Evolutionary conservation across 768 basidiomycete species (phyloP), one percentile per base, ranked within the genome.

Genomic region (Trametes meyenii): DNA sequence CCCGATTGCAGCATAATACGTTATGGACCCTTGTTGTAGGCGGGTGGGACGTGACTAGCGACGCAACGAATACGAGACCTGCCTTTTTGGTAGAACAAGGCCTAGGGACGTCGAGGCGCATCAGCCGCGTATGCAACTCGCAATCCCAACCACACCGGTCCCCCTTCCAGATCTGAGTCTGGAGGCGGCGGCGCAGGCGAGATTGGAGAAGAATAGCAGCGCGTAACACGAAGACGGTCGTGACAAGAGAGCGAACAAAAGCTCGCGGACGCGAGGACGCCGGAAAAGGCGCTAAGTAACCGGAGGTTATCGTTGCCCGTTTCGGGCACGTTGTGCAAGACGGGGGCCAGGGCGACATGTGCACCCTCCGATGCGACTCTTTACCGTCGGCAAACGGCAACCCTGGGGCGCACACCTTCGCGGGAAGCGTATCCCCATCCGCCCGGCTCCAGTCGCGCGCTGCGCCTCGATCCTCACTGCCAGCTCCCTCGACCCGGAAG

Each of bases 11-110:
- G 40, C 40, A 40, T 45, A 33, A 40, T 44, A 33, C 54, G 35
- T 39, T 61, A 56, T 61, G 60, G 54, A 36, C 49, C 26, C 61
- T 38, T 62, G 61, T 56, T 50, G 61, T 56, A 42, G 26, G 55
- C 42, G 40, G 43, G 16, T n/a, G 17, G 6, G 39, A n/a, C n/a
- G 49, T 45, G 46, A 48, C 36, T 8, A 5, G n/a, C 43, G 29
- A 33, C 4, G 59, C 4, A 24, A 38, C 48, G 49, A 55, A 44
- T 50, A 55, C 53, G 53, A 44, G 48, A 54, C 45, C 38, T 61
- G 53, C 60, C 60, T 44, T 44, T 24, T 50, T 19, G 33, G 60
- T 55, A 24, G 55, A 51, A 61, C 60, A 61, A 56, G 33, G 55
- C n/a, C n/a, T n/a, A n/a, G n/a, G 26, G 24, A 46, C 3, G 21